Evolutionary conservation across 176 grass and related monocot genomes (phyloP), one percentile per base, ranked within the genome.

Genomic region (Chloris gayana): DNA sequence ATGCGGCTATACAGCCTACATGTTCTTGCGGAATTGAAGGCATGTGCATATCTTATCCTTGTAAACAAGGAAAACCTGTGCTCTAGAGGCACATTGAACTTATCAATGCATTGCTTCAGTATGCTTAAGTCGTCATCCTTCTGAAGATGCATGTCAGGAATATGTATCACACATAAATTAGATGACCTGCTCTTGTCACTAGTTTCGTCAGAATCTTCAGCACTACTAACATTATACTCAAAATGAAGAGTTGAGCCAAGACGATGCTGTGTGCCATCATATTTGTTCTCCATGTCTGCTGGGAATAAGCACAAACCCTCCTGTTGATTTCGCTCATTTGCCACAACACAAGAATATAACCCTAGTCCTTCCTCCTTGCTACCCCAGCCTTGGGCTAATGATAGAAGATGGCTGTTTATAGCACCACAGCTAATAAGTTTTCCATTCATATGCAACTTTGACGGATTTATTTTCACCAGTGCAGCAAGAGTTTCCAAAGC

Each of bases 321-420:
- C 25, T 86, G 78, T 65, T 98, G 90, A 39, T 92, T 91, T 74
- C 75, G 66, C 79, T 98, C 96, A 65, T 98, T 98, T 84, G 92
- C 87, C 82, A 95, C 84, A 29, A 95, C 90, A 84, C 96, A 98
- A 75, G 92, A 98, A 87, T 91, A 89, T 54, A 98, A 87, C 32
- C 96, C 96, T 30, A 98, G 64, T 22, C 96, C 96, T 91, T 98
- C 96, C 91, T 98, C 96, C 88, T 98, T 98, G 86, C 92, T 98
- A 60, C 96, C 96, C 96, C 96, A 98, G 66, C 90, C 96, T 85
- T 98, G 96, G 22, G 92, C 96, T 73, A 98, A 82, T 82, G 96
- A 95, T 81, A 98, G 84, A 58, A 95, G 92, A 88, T 91, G 77
- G 14, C 78, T 88, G 72, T 98, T 98, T 75, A 98, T 61, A 76